Evolutionary conservation across 352 stramenopile genomes (phyloP).

Genomic region (Globisporangium rhizosaccharum): DNA sequence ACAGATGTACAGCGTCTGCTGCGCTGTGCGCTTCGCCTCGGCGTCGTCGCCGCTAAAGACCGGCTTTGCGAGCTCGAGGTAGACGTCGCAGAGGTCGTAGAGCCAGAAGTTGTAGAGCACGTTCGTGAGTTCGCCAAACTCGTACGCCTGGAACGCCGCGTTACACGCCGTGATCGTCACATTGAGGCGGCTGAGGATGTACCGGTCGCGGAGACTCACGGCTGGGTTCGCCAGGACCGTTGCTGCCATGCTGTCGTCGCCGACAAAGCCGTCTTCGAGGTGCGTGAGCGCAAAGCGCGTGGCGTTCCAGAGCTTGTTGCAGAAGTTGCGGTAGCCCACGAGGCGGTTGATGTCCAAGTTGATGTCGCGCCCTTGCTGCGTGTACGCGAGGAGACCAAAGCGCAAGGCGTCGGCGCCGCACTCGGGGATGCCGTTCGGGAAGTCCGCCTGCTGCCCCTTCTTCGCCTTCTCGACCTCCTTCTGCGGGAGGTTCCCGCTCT

Average conservation of each 20-base stretch:
- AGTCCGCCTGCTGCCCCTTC: constrained; percentile 96
- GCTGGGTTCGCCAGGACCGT: constrained; percentile 62
- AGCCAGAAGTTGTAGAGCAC: constrained; percentile 97
- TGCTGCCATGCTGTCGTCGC: constrained; percentile 46
- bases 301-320: constrained; percentile 99
- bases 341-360: constrained; percentile 99
- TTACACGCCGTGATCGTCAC: constrained; percentile 69
- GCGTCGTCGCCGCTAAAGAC: constrained; percentile 85
- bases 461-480: constrained; percentile 98
- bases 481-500: constrained; percentile 94
- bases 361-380: constrained; percentile 93
- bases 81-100: constrained; percentile 98
- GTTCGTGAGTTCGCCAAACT: constrained; percentile 95
- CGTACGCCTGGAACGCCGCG: constrained; percentile 89
- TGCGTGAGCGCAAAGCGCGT: constrained; percentile 97
- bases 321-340: constrained; percentile 99
- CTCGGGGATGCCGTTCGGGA: constrained; percentile 98
- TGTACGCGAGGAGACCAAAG: constrained; percentile 97
- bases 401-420: constrained; percentile 98
- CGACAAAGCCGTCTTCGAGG: constrained; percentile 78
- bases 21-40: constrained; percentile 67
- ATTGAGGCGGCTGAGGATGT: constrained; percentile 83
- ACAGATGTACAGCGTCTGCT: constrained; percentile 84
- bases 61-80: constrained; percentile 99
- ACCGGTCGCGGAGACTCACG: constrained; percentile 65